Evolutionary conservation across 345 rosid species (phyloP).

Genomic region (Gossypium mustelinum): DNA sequence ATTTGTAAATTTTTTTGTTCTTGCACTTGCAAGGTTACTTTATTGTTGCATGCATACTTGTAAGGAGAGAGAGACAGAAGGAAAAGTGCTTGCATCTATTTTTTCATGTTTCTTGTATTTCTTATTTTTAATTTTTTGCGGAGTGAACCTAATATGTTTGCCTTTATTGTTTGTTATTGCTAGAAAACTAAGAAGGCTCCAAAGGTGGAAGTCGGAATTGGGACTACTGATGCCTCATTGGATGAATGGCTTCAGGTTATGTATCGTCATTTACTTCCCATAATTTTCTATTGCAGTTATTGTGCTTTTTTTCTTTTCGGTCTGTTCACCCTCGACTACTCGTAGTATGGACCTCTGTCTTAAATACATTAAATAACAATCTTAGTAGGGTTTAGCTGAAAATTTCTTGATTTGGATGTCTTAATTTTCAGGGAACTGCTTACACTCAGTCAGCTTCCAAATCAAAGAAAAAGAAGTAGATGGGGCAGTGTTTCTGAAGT

Average conservation of each 20-base stretch:
- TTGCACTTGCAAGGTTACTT: background rate
- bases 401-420: background rate
- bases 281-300: background rate
- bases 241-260: constrained; percentile 96
- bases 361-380: background rate
- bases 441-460: constrained; percentile 51
- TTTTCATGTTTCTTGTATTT: background rate
- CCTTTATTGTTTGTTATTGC: constrained; percentile 6
- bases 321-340: background rate
- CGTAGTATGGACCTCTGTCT: background rate
- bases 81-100: background rate
- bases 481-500: background rate
- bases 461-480: constrained; percentile 80
- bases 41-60: background rate
- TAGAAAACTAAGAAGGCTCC: constrained; percentile 79
- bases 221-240: constrained; percentile 57
- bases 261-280: background rate
- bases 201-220: constrained; percentile 87
- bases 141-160: background rate
- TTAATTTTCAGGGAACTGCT: constrained; percentile 62
- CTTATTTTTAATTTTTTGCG: background rate
- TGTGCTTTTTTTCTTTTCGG: background rate
- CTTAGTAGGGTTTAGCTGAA: background rate
- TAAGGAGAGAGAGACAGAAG: background rate
- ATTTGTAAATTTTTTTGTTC: background rate